Base-by-base conservation (phyloP, 805 yeast species). In the Clavispora asparagi region DNA sequence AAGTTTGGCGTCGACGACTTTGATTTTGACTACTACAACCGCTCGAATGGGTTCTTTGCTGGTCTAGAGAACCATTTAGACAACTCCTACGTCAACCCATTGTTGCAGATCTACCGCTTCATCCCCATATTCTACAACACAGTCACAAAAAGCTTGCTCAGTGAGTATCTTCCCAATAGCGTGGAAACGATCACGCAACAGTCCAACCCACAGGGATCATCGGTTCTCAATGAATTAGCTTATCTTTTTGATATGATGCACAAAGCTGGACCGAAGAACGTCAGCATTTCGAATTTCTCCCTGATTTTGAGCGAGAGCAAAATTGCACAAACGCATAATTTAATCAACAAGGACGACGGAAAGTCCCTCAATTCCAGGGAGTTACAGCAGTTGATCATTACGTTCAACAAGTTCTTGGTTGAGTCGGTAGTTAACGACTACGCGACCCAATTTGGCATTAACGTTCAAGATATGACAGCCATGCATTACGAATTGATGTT, bases 1-100 rank as follows among this genome's bases (percentile, higher is more conserved):
- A 83, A 80, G 56, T 92, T 89, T 64, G 99, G 99, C 26, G 90
- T 94, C 28, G 89, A 85, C 55, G 97, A 90, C 63, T 94, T 94
- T 66, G 97, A 92, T 67, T 92, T 94, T 61, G 83, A 79, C 44
- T 85, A 82, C 56, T 92, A 85, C 70, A 92, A 92, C 60, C 73
- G 74, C 35, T 86, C 97, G 0, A 41, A 37, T 14, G 83, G 72
- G 45, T 41, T 47, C 4, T 61, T 52, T 42, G 80, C 97, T 1
- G 97, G 98, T 0, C 71, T 92, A n/a, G 98, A 94, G 62, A 84
- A 90, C 9, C 94, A 90, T 58, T 76, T 85, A 10, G 87, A 85
- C 43, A 87, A 87, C 55, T 77, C 94, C 0, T 79, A 85, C 48
- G 58, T 67, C 31, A 94, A 94, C 62, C 74, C 96, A 0, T 64